A percentile compares a stretch with the other conserved stretches of the same genome.
Evolutionary conservation across 352 stramenopile species (phyloP).

Genomic region (Pythium periplocum): DNA sequence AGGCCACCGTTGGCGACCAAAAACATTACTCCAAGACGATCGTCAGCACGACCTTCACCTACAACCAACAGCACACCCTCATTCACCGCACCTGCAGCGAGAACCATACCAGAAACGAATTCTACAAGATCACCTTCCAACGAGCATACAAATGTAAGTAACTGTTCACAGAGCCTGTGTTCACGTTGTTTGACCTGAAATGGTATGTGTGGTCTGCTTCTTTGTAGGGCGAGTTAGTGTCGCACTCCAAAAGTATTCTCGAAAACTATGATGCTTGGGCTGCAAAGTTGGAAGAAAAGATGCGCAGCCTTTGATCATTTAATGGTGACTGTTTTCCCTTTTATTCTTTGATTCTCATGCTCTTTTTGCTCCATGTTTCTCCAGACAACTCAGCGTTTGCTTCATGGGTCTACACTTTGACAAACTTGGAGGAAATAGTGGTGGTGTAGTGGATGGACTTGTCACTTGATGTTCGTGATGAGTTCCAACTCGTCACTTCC

Average conservation of each 20-base stretch:
- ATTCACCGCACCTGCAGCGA: no score
- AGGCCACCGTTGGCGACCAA: no score
- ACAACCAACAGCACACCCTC: no score
- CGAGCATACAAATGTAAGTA: slow-evolving; percentile 14
- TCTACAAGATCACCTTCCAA: slow-evolving; percentile 7
- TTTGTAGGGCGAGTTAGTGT: slow-evolving; percentile 4
- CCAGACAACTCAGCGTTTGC: no score
- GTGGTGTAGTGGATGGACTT: no score
- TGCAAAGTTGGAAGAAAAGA: slow-evolving; percentile 42
- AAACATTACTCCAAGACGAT: no score
- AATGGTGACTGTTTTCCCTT: slow-evolving; percentile 15
- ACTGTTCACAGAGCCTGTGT: neutral
- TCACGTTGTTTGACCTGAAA: neutral
- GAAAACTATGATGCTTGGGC: slow-evolving; percentile 56
- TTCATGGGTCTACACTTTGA: no score
- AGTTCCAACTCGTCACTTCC: slow-evolving; percentile 31
- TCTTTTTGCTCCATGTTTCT: slow-evolving; percentile 1
- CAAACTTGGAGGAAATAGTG: no score
- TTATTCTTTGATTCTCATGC: slow-evolving; percentile 11
- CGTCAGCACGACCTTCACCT: no score
- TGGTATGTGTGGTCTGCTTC: neutral
- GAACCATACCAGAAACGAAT: slow-evolving; percentile 23
- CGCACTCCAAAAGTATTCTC: slow-evolving; percentile 28
- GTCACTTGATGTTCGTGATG: neutral
- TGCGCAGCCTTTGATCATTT: slow-evolving; percentile 27